Evolutionary conservation across 2,329 filamentous ascomycete species (phyloP).

Genomic region (Verticillium nonalfalfae): DNA sequence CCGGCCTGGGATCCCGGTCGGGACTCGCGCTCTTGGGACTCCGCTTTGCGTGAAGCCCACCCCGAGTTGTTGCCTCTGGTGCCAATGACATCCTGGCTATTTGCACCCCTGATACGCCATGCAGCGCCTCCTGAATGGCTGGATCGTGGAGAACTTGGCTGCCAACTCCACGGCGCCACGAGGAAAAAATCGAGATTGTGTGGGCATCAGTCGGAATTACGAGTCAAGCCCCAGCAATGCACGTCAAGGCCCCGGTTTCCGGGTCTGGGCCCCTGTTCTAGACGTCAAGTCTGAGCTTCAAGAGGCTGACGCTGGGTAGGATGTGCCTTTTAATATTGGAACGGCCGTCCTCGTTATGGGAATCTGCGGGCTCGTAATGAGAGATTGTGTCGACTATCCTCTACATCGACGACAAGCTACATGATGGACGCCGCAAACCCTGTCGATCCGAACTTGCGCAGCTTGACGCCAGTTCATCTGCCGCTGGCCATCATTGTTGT

Average conservation of each 20-base stretch:
- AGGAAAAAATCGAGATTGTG: background rate
- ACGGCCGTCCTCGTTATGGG: background rate
- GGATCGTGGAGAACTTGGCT: background rate
- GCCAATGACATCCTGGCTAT: background rate
- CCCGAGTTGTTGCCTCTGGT: background rate
- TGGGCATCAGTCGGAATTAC: background rate
- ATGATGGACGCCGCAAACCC: background rate
- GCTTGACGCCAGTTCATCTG: background rate
- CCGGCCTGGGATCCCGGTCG: background rate
- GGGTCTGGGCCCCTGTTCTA: background rate
- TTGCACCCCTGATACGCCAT: background rate
- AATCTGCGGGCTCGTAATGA: background rate
- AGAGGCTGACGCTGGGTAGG: background rate
- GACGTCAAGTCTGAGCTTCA: background rate
- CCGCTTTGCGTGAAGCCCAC: background rate
- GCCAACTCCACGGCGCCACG: background rate
- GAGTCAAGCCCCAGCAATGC: background rate
- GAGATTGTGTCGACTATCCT: constrained; percentile 32
- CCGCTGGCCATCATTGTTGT: constrained; percentile 8
- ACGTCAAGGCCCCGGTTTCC: background rate
- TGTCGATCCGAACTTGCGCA: background rate
- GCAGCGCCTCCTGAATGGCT: background rate
- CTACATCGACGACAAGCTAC: background rate
- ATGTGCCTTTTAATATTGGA: background rate
- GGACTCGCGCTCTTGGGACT: background rate